phyloP scores from a whole-genome alignment of 1,284 basidiomycete species.

The Leccinum fallax region DNA sequence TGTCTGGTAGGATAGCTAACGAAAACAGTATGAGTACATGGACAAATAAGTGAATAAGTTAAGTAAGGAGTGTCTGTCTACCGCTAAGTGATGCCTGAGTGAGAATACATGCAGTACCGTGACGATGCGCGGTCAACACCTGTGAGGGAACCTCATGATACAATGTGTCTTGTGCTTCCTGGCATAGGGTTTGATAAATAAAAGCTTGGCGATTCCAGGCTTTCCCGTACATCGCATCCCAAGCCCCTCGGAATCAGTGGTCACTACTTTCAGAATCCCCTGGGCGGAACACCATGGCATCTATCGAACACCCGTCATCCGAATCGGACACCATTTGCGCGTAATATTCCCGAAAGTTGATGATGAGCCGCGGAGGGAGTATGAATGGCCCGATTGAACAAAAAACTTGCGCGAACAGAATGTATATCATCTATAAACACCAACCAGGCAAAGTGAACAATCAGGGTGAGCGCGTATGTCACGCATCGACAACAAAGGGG shows the following conservation, averaged over 20 bases:
- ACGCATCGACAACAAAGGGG: background rate
- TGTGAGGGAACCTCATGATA: background rate
- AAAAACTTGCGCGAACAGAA: conserved; percentile 1
- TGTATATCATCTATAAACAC: background rate
- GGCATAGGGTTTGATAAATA: background rate
- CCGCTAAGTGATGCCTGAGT: background rate
- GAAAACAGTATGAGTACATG: background rate
- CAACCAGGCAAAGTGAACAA: background rate
- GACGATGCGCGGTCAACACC: background rate
- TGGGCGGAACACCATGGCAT: conserved; percentile 8
- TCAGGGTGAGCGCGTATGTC: background rate
- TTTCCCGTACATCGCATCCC: background rate
- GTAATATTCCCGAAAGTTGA: conserved; percentile 12
- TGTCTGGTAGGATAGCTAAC: background rate
- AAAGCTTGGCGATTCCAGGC: no score
- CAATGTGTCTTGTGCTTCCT: background rate
- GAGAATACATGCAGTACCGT: background rate
- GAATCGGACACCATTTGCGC: conserved; percentile 4
- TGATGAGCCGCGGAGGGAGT: conserved; percentile 10
- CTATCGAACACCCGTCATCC: conserved; percentile 4
- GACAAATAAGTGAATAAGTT: background rate
- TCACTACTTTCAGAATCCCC: background rate
- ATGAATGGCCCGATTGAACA: conserved; percentile 6
- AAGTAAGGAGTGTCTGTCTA: background rate
- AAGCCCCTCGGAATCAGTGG: background rate